Percentiles rank a stretch among this genome's conserved stretches.
These are phyloP conservation scores for Mycena alexandri DNA, from an alignment of 768 basidiomycete species.

Conservation along the genomic window DNA sequence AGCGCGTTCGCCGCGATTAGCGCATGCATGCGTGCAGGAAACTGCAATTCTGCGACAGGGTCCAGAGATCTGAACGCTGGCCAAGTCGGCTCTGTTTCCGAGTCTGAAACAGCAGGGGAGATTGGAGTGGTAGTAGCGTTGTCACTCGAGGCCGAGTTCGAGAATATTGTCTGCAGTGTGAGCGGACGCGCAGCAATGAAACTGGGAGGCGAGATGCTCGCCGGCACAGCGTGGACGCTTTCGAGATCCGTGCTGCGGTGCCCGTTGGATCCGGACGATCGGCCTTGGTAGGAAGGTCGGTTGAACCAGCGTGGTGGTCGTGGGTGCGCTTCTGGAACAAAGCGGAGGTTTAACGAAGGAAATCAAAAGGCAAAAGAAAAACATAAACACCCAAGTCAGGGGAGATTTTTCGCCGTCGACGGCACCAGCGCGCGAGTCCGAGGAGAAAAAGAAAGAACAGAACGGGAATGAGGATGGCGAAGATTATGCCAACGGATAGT, in stretches of 20 bases:
- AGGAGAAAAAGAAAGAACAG: slow-evolving; percentile 3
- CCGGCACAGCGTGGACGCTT: no score
- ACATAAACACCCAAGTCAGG: slow-evolving; percentile 6
- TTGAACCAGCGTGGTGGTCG: slow-evolving; percentile 6
- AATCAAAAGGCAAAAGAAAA: not conserved
- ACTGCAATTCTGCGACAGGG: not conserved
- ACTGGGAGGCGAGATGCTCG: no score
- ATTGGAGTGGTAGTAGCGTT: no score
- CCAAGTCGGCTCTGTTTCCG: no score
- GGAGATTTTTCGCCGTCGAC: not conserved
- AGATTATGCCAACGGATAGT: not conserved
- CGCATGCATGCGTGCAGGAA: not conserved
- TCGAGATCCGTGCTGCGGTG: no score
- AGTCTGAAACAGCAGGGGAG: no score
- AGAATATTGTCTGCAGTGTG: no score
- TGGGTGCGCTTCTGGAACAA: slow-evolving; percentile 5
- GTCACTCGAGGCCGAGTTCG: no score
- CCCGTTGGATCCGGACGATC: not conserved
- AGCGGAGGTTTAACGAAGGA: no score
- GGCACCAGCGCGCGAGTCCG: not conserved
- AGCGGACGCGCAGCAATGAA: no score
- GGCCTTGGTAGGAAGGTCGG: not conserved
- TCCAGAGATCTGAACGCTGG: no score
- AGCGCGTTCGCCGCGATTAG: slow-evolving; percentile 14
- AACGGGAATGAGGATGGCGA: slow-evolving; percentile 8